A percentile compares a stretch with the other conserved stretches of the same genome.
phyloP scores from a whole-genome alignment of 164 flowering plant genomes.

The Umbilicus rupestris region DNA sequence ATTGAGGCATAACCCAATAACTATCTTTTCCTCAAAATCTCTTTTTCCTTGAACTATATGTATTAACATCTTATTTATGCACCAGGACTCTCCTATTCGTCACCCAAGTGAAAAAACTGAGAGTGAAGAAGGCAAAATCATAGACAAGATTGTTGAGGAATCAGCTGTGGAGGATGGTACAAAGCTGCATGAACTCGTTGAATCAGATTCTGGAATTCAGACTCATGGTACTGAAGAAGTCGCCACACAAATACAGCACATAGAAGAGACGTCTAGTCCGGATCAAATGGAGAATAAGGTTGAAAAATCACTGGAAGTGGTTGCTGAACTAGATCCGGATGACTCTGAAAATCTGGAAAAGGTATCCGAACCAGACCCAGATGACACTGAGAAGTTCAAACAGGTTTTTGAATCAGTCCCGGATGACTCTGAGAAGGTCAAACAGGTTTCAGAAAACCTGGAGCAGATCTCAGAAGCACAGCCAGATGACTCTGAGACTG shows the following conservation, averaged over 20 bases:
- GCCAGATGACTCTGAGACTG: background rate
- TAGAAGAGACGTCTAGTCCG: background rate
- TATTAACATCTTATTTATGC: too few species aligned
- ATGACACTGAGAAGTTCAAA: background rate
- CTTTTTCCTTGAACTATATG: too few species aligned
- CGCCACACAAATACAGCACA: background rate
- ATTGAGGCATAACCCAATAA: too few species aligned
- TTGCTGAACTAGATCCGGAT: background rate
- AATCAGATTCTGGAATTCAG: too few species aligned
- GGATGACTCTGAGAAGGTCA: background rate
- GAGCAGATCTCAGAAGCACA: background rate
- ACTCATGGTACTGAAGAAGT: too few species aligned
- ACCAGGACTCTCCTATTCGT: too few species aligned
- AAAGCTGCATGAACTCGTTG: too few species aligned
- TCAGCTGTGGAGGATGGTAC: too few species aligned
- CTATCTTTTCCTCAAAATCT: too few species aligned
- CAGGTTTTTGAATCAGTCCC: background rate
- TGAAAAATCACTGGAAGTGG: background rate
- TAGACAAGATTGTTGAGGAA: too few species aligned
- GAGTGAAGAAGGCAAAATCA: background rate
- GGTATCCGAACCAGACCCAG: background rate
- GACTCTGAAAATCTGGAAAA: background rate
- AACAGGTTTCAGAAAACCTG: conserved; percentile 1
- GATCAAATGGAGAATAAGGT: background rate
- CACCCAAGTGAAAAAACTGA: too few species aligned